A percentile compares a stretch with the other conserved stretches of the same genome.
These are phyloP conservation scores for Kokia cookei DNA, from an alignment of 441 rosid species.

Conservation along the genomic window DNA sequence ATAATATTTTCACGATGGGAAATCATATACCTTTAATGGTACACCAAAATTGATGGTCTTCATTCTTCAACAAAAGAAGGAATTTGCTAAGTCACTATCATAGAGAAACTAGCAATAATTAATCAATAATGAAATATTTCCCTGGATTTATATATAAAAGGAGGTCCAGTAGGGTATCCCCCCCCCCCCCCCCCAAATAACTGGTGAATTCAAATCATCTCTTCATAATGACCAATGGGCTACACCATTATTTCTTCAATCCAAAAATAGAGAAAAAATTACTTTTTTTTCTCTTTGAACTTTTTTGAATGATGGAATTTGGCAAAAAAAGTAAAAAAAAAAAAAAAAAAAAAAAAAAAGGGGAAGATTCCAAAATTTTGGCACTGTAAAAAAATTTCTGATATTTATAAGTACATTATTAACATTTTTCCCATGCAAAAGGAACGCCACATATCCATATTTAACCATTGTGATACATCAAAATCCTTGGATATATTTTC, in stretches of 20 bases:
- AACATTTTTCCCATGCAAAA: conserved; percentile 5
- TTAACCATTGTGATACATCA: conserved; percentile 1
- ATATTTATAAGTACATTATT: conserved; percentile 10
- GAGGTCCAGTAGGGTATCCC: not conserved
- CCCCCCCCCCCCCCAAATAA: too few species aligned
- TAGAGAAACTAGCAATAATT: conserved; percentile 3
- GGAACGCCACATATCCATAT: not conserved
- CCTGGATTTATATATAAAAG: not conserved
- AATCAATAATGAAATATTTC: conserved; percentile 22
- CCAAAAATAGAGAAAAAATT: too few species aligned
- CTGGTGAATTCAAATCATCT: conserved; percentile 22
- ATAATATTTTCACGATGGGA: not conserved
- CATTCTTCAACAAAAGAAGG: not conserved
- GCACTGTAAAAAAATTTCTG: conserved; percentile 14
- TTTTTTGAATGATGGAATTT: not conserved
- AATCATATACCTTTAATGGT: not conserved
- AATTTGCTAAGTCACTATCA: not conserved
- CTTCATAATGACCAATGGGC: conserved; percentile 22
- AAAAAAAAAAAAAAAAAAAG: not conserved
- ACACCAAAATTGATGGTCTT: not conserved
- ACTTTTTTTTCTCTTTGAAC: too few species aligned
- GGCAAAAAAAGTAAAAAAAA: not conserved
- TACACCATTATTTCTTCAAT: not conserved
- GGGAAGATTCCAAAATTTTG: conserved; percentile 22
- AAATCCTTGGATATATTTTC: not conserved